These are phyloP conservation scores for Epichloe bromicola DNA, from an alignment of 2,329 filamentous ascomycete species.

Conservation along the genomic window DNA sequence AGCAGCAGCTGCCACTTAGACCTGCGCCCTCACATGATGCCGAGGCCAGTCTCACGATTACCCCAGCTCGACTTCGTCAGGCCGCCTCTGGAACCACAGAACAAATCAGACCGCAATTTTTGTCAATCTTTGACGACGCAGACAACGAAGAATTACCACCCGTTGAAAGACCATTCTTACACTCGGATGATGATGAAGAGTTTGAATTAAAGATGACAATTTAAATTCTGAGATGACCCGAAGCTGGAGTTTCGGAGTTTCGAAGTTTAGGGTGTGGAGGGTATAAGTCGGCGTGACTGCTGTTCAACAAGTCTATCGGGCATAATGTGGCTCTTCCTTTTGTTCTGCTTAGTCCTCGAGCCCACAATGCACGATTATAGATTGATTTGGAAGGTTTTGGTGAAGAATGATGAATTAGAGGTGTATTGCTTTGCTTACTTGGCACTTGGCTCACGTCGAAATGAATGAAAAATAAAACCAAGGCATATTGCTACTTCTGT, in stretches of 20 bases:
- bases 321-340: neutral
- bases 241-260: constrained; percentile 1
- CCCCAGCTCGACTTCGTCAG: constrained; percentile 26
- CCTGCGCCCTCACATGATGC: constrained; percentile 1
- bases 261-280: neutral
- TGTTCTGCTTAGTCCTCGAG: neutral
- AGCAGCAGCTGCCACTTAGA: constrained; percentile 9
- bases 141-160: constrained; percentile 24
- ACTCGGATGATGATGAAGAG: constrained; percentile 34
- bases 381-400: neutral
- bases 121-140: constrained; percentile 46
- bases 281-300: neutral
- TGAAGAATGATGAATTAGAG: neutral
- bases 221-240: neutral
- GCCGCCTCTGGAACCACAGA: constrained; percentile 9
- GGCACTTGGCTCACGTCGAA: neutral
- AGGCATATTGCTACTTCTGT: too few species aligned
- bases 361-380: neutral
- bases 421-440: neutral
- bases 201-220: constrained; percentile 38
- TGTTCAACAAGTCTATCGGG: neutral
- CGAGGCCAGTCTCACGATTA: constrained; percentile 29
- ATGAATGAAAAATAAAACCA: neutral
- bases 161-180: constrained; percentile 11
- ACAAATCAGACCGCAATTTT: constrained; percentile 35